phyloP scores from a whole-genome alignment of 345 rosid genomes.

The Combretum micranthum region DNA sequence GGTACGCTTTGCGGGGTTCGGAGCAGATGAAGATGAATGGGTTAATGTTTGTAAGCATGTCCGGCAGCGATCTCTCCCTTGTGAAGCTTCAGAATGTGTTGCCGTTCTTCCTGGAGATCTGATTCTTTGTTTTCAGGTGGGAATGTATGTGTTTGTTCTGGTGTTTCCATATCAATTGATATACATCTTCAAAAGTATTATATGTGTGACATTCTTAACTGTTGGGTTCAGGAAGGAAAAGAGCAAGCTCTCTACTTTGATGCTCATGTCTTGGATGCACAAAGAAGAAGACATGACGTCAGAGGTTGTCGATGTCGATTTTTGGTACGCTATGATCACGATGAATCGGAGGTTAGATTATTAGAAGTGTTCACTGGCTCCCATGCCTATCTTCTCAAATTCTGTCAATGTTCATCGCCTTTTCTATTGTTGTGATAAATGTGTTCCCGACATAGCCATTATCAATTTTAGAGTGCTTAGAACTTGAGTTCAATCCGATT shows the following conservation, averaged over 20 bases:
- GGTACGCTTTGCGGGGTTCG: slow-evolving; percentile 93
- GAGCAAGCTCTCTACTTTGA: slow-evolving; percentile 97
- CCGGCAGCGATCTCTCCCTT: slow-evolving; percentile 94
- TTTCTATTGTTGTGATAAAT: no score
- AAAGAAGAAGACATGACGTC: slow-evolving; percentile 93
- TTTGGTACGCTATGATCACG: slow-evolving; percentile 94
- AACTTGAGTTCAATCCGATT: no score
- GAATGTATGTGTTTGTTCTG: slow-evolving; percentile 4
- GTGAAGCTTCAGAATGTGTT: slow-evolving; percentile 98
- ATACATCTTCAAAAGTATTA: not conserved
- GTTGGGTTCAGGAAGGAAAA: slow-evolving; percentile 93
- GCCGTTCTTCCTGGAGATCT: slow-evolving; percentile 99
- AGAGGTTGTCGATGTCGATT: slow-evolving; percentile 99
- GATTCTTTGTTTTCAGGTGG: slow-evolving; percentile 95
- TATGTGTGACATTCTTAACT: no score
- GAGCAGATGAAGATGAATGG: slow-evolving; percentile 98
- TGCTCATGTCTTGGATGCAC: slow-evolving; percentile 95
- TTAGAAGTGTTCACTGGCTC: not conserved
- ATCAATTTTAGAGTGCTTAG: no score
- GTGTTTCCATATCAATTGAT: not conserved
- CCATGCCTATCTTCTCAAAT: not conserved
- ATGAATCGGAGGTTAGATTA: slow-evolving; percentile 76
- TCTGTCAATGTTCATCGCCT: not conserved
- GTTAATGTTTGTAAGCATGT: slow-evolving; percentile 66
- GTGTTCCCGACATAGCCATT: no score